A percentile compares a stretch with the other conserved stretches of the same genome.
phyloP scores from a whole-genome alignment of 2,329 filamentous ascomycete genomes.

The Exophiala xenobiotica region DNA sequence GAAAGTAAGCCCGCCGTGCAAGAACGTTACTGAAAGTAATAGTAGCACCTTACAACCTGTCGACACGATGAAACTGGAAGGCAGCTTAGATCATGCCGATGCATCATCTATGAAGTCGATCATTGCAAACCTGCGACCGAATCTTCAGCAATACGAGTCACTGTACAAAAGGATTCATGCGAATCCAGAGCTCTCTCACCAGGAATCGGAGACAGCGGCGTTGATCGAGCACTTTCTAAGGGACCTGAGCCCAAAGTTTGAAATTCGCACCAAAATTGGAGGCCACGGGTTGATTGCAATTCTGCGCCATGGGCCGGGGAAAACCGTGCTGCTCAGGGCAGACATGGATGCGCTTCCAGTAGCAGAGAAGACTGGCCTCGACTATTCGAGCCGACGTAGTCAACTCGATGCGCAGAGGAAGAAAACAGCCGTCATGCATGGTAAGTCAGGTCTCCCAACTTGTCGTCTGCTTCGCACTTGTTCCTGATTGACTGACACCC shows the following conservation, averaged over 20 bases:
- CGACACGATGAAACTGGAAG: too few species aligned
- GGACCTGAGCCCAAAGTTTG: slow-evolving; percentile 20
- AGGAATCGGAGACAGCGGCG: slow-evolving; percentile 54
- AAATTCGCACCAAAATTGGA: slow-evolving; percentile 45
- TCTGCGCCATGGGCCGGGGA: slow-evolving; percentile 42
- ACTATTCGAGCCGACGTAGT: slow-evolving; percentile 45
- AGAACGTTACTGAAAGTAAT: too few species aligned
- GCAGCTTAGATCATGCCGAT: too few species aligned
- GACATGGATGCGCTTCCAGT: slow-evolving; percentile 54
- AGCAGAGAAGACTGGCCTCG: slow-evolving; percentile 46
- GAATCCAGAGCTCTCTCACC: slow-evolving; percentile 59
- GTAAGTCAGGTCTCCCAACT: slow-evolving; percentile 7
- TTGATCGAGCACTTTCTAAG: slow-evolving; percentile 44
- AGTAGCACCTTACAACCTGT: too few species aligned
- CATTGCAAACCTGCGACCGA: slow-evolving; percentile 1
- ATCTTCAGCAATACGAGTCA: slow-evolving; percentile 44
- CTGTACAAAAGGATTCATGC: slow-evolving; percentile 60
- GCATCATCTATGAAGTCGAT: slow-evolving; percentile 2
- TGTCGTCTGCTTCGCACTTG: not conserved
- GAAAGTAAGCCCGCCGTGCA: too few species aligned
- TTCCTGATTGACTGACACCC: too few species aligned
- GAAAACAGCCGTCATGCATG: slow-evolving; percentile 56
- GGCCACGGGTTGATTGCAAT: slow-evolving; percentile 46
- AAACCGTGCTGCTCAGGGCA: slow-evolving; percentile 47
- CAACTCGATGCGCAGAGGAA: slow-evolving; percentile 48